Base-by-base conservation (phyloP, 164 flowering plant species). In the Tinospora cordifolia region DNA sequence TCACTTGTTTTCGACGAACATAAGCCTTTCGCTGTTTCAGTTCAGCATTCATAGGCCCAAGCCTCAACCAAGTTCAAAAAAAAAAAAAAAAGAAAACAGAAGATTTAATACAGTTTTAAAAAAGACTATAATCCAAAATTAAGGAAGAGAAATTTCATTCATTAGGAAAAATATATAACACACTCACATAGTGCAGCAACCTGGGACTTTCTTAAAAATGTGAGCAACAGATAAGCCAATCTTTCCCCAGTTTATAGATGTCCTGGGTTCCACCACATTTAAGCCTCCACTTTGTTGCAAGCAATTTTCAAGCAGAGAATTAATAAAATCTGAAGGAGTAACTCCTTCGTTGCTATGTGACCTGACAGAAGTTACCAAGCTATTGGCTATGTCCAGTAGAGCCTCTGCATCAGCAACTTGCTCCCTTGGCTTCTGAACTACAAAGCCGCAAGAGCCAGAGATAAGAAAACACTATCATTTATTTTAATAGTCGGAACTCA, bases 341-440 rank as follows among this genome's bases (percentile, higher is more conserved):
- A 88, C 24, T 7, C 97, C 93, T 3, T 79, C 91, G 69, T 69
- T 81, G 57, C 77, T 57, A 9, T 82, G 84, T 24, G 88, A 79
- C 76, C 78, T 83, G 3, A 87, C 92, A 65, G 92, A 85, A 3
- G 82, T 62, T 36, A 82, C 82, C 76, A 94, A 76, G 0, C 91
- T 79, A 76, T 76, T 89, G 19, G 97, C 75, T 34, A 94, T 83
- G 71, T 86, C 95, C 64, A 89, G 75, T 17, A 94, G 79, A 8
- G 95, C 90, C 75, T 92, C 93, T n/a, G 97, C 97, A 82, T 94
- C 98, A 15, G 93, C 94, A 60, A 94, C 91, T 76, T 94, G 98
- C 63, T 94, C 98, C 69, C 97, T 84, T 8, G 98, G 97, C 71
- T 86, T 89, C 72, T 81, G 83, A 71, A 94, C 98, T 92, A 84